Conservation (phyloP, 208 protist species). For the Zelonia costaricensis region DNA sequence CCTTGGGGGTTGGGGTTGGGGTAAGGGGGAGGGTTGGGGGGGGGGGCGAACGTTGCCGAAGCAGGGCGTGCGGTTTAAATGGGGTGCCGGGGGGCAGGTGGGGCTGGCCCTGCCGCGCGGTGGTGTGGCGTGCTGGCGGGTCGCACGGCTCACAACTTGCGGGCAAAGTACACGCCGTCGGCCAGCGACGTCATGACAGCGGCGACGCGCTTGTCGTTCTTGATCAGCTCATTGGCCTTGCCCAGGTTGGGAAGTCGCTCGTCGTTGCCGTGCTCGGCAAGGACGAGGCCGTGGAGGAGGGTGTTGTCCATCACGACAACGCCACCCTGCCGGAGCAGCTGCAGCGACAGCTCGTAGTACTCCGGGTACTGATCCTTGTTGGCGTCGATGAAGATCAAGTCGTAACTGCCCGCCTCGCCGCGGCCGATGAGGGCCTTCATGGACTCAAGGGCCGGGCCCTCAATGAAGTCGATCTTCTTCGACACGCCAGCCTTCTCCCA, state of each 20-base stretch:
- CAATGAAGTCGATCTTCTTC: conserved; percentile 58
- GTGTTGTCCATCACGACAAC: conserved; percentile 67
- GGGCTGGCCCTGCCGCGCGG: no score
- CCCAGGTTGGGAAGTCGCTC: neutral
- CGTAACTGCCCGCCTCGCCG: conserved; percentile 46
- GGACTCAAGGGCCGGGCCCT: conserved; percentile 35
- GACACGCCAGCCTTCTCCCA: conserved; percentile 46
- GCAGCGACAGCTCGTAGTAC: conserved; percentile 58
- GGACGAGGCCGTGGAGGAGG: conserved; percentile 37
- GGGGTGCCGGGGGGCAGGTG: no score
- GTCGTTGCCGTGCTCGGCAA: conserved; percentile 6
- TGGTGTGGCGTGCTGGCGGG: no score
- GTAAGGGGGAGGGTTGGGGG: no score
- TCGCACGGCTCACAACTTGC: conserved; percentile 34
- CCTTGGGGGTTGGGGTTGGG: no score
- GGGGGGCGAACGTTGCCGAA: no score
- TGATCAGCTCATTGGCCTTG: conserved; percentile 41
- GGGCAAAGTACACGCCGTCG: conserved; percentile 49
- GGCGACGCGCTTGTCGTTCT: conserved; percentile 50
- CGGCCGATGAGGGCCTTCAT: conserved; percentile 38
- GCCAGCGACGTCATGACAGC: conserved; percentile 45
- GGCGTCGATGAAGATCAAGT: conserved; percentile 76
- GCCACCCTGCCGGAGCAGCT: conserved; percentile 44
- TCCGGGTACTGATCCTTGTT: conserved; percentile 61
- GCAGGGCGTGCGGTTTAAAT: no score